Evolutionary conservation across 2,329 filamentous ascomycete species (phyloP), one percentile per base, ranked within the genome.

Genomic region (Aureobasidium sp.): DNA sequence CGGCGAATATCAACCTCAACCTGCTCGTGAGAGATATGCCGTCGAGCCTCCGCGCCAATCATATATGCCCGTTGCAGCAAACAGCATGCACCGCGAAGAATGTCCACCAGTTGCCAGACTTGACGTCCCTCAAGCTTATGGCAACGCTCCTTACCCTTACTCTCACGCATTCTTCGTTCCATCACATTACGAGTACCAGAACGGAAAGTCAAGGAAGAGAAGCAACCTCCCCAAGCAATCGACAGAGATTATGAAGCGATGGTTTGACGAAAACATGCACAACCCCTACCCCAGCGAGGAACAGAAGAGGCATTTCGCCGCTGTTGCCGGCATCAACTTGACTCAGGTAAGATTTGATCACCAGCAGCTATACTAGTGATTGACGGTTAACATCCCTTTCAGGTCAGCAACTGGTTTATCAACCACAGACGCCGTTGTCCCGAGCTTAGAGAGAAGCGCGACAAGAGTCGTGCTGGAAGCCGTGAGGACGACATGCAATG

Each of bases 371-470:
- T 42, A 21, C 3, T 11, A 19, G 25, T 25, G n/a, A 4, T 15
- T 13, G 5, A 37, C 35, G 40, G 37, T 17, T 46, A n/a, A 57
- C 23, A 2, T 57, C 1, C 49, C 3, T 35, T 7, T 5, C 27
- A 64, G 64, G 71, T 73, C 62, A 73, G 71, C 69, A 73, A 73
- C 61, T 73, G 71, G 71, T 73, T 73, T 63, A 73, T 73, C 62
- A 73, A 73, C 59, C 71, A 73, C 61, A 66, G 71, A 37, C 65
- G 71, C 49, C 66, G 71, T 27, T 73, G 71, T 61, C 71, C 71
- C 15, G 71, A 73, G 62, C 64, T 73, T 8, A 68, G 71, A 25
- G 71, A 73, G 61, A 68, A 70, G 63, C 71, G 71, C 17, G 70
- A 72, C 47, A 68, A 66, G 60, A 55, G 51, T 31, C 60, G 60